phyloP scores from a whole-genome alignment of 192 early-diverging fungal genomes.

The Coemansia sp. region DNA sequence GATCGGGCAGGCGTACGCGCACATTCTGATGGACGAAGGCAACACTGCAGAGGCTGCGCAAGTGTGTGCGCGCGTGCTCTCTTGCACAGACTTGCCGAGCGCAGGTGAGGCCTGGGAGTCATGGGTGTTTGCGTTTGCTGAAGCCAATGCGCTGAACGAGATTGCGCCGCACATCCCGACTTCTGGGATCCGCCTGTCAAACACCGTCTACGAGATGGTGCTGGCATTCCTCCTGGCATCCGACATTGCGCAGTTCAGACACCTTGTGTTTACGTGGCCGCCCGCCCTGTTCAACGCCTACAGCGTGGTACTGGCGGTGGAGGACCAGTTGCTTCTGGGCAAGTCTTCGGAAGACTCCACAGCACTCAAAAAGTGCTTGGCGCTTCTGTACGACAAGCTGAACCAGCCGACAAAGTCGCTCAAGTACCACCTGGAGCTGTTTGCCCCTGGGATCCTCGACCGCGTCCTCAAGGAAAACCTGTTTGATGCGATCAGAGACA shows the following conservation, averaged over 20 bases:
- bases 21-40: conserved; percentile 71
- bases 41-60: conserved; percentile 70
- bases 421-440: conserved; percentile 76
- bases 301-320: conserved; percentile 76
- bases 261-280: conserved; percentile 80
- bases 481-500: conserved; percentile 77
- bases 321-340: conserved; percentile 61
- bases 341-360: conserved; percentile 33
- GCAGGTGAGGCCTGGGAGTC: conserved; percentile 72
- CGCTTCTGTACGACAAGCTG: conserved; percentile 74
- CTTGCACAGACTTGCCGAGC: conserved; percentile 31
- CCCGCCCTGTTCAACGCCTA: conserved; percentile 72
- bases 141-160: conserved; percentile 70
- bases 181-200: conserved; percentile 69
- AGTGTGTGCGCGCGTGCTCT: conserved; percentile 75
- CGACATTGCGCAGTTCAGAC: conserved; percentile 49
- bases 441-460: conserved; percentile 72
- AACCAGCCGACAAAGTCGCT: conserved; percentile 79
- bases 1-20: conserved; percentile 83
- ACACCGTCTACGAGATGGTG: conserved; percentile 86
- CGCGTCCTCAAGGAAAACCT: conserved; percentile 77
- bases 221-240: conserved; percentile 60
- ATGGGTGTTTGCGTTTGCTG: conserved; percentile 90
- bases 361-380: conserved; percentile 71
- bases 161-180: conserved; percentile 81